phyloP scores from a whole-genome alignment of 495 filamentous ascomycete genomes.

The Penicillium ochrochloron region DNA sequence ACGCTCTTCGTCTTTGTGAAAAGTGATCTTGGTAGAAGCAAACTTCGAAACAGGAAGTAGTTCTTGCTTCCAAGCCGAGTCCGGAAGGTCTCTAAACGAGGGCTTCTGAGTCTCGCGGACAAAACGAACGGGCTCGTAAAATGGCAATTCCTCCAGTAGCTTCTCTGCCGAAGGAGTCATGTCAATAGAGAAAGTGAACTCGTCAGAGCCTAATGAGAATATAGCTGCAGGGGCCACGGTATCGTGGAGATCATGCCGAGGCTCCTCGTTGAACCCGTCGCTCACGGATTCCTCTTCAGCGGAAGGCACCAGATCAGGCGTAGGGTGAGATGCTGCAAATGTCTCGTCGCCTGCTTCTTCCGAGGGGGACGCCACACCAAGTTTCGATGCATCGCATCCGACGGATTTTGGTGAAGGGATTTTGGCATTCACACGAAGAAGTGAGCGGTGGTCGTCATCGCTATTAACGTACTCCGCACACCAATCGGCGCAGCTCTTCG shows the following conservation, averaged over 20 bases:
- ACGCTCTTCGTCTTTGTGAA: conserved; percentile 66
- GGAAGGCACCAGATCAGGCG: conserved; percentile 74
- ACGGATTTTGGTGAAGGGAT: conserved; percentile 33
- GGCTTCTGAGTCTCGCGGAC: conserved; percentile 59
- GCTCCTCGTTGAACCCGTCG: conserved; percentile 54
- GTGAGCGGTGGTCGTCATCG: conserved; percentile 59
- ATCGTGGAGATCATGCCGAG: conserved; percentile 43
- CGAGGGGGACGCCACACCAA: conserved; percentile 31
- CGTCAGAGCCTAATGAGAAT: conserved; percentile 79
- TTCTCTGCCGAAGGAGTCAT: conserved; percentile 78
- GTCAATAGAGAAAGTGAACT: conserved; percentile 78
- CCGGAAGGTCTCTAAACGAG: conserved; percentile 61
- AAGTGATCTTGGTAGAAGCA: conserved; percentile 76
- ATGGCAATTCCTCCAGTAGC: conserved; percentile 81
- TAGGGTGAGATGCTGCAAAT: conserved; percentile 52
- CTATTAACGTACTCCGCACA: conserved; percentile 81
- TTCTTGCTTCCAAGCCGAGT: conserved; percentile 73
- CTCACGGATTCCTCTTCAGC: conserved; percentile 60
- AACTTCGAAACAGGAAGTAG: conserved; percentile 88
- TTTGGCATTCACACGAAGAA: conserved; percentile 67
- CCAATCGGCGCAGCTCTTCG: conserved; percentile 73
- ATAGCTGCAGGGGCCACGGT: conserved; percentile 69
- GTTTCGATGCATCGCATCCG: conserved; percentile 26
- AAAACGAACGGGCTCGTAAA: conserved; percentile 70
- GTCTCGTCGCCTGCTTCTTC: conserved; percentile 42